Evolutionary conservation across 805 yeast species (phyloP).

Genomic region (Sugiyamaella chiloensis): DNA sequence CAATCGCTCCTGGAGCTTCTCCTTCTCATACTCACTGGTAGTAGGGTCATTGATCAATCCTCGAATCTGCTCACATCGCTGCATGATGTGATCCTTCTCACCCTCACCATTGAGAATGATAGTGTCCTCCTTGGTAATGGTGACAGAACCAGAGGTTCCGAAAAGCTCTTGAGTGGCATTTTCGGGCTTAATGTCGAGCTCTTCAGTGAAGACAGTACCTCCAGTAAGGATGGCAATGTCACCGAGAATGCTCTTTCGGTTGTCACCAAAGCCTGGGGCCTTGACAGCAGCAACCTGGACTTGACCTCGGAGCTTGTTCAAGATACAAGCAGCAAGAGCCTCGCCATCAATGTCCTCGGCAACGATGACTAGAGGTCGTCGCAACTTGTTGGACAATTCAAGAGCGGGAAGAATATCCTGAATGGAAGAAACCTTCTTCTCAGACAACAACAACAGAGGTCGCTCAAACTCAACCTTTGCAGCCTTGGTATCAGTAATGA

Average conservation of each 20-base stretch:
- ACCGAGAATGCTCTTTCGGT: slow-evolving; percentile 93
- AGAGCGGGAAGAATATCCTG: slow-evolving; percentile 90
- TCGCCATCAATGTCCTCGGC: slow-evolving; percentile 98
- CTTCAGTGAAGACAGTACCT: slow-evolving; percentile 85
- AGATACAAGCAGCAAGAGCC: slow-evolving; percentile 95
- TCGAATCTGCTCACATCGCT: slow-evolving; percentile 93
- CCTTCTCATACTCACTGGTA: slow-evolving; percentile 86
- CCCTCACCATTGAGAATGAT: slow-evolving; percentile 93
- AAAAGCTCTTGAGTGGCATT: slow-evolving; percentile 84
- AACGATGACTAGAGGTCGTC: slow-evolving; percentile 88
- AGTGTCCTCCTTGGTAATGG: slow-evolving; percentile 94
- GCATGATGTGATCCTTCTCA: slow-evolving; percentile 68
- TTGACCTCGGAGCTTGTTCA: slow-evolving; percentile 97
- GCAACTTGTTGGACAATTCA: slow-evolving; percentile 85
- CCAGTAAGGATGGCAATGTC: slow-evolving; percentile 95
- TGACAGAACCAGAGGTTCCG: slow-evolving; percentile 88
- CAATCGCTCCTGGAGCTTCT: slow-evolving; percentile 94
- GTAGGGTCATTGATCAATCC: slow-evolving; percentile 67
- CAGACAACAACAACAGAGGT: slow-evolving; percentile 83
- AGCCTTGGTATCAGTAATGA: slow-evolving; percentile 84
- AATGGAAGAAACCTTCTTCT: slow-evolving; percentile 87
- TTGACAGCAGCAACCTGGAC: slow-evolving; percentile 96
- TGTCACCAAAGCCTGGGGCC: slow-evolving; percentile 99
- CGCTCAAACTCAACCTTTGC: slow-evolving; percentile 95
- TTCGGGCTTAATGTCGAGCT: slow-evolving; percentile 92